Conservation (phyloP, 768 basidiomycete genomes). For the Serendipita sp. region DNA sequence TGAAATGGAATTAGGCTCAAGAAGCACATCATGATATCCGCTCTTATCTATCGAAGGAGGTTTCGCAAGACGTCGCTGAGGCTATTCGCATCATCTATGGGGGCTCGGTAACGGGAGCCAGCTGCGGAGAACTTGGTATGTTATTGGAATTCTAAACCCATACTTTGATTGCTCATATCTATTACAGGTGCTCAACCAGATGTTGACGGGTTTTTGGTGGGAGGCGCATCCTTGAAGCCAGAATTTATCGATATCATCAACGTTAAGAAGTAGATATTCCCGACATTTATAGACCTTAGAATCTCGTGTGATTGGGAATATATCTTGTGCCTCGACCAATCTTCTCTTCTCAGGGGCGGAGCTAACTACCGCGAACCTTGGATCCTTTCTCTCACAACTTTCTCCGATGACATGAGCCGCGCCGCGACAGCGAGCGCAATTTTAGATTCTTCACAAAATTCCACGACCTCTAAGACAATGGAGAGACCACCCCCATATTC, state of each 20-base stretch:
- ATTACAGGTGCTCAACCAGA: constrained; percentile 53
- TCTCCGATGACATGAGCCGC: constrained; percentile 1
- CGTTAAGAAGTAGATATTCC: constrained; percentile 23
- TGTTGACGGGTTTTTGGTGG: constrained; percentile 96
- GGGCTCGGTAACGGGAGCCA: constrained; percentile 80
- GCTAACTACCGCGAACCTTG: not conserved
- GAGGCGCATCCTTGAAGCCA: constrained; percentile 93
- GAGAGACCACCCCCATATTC: not conserved
- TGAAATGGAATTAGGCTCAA: constrained; percentile 50
- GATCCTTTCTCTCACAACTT: not conserved
- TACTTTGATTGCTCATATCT: not conserved
- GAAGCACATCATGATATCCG: constrained; percentile 79
- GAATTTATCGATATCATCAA: constrained; percentile 92
- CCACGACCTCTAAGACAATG: not conserved
- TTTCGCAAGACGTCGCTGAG: constrained; percentile 56
- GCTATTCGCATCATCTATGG: constrained; percentile 85
- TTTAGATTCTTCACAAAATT: not conserved
- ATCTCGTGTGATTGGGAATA: not conserved
- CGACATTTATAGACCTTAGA: not conserved
- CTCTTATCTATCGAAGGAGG: constrained; percentile 43
- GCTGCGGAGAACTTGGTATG: constrained; percentile 76
- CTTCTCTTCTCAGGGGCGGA: not conserved
- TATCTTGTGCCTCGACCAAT: not conserved
- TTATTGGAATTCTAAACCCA: constrained; percentile 9
- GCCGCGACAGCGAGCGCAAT: not conserved